Percentiles rank a stretch among this genome's conserved stretches.
phyloP scores from a whole-genome alignment of 495 filamentous ascomycete species.

The Platismatia glauca region DNA sequence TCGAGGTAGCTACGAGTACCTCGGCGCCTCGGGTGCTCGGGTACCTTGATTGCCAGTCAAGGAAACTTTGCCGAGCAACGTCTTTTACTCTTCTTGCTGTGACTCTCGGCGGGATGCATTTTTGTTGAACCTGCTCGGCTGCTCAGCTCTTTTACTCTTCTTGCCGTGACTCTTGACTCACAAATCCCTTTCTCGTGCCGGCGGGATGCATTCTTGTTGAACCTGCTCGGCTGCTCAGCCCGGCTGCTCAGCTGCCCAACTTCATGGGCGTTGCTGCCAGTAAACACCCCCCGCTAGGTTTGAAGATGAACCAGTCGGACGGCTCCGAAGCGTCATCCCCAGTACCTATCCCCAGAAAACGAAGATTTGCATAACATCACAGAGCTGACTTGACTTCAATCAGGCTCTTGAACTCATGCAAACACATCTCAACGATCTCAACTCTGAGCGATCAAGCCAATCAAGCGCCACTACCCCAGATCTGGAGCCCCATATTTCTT shows the following conservation, averaged over 20 bases:
- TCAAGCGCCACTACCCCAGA: conserved; percentile 1
- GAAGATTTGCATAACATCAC: neutral
- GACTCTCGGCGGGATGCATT: neutral
- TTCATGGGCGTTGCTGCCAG: neutral
- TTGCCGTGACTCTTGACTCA: neutral
- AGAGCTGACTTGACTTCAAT: neutral
- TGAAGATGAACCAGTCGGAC: neutral
- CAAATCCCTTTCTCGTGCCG: neutral
- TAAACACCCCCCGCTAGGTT: neutral
- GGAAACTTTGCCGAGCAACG: neutral
- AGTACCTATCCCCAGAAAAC: neutral
- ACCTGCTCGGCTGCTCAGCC: too few relatives aligned
- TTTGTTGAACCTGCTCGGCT: neutral
- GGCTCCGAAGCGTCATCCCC: neutral
- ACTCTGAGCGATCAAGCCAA: neutral
- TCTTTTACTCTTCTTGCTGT: neutral
- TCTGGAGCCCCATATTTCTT: neutral
- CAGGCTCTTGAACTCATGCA: neutral
- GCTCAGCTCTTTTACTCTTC: too few relatives aligned
- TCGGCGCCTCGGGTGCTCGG: too few relatives aligned
- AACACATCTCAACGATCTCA: neutral
- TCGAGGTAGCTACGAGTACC: too few relatives aligned
- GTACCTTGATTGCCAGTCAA: neutral
- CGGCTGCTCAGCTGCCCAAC: neutral
- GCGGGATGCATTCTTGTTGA: neutral